Evolutionary conservation across 371 early-diverging fungal genomes (phyloP), one percentile per base, ranked within the genome.

Genomic region (Lichtheimia corymbifera): DNA sequence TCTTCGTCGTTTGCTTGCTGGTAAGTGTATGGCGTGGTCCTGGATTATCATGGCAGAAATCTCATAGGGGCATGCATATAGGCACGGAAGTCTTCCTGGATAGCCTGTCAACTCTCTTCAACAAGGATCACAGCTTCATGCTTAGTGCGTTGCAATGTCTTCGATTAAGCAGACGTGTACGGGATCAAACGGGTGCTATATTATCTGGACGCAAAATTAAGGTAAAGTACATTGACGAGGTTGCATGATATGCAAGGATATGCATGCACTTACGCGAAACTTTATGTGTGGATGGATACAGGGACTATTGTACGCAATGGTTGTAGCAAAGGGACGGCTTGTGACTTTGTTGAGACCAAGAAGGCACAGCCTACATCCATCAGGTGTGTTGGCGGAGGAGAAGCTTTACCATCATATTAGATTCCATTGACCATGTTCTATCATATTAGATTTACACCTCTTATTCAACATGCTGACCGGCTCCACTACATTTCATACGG

Each of bases 11-110:
- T 66, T 94, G 30, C 69, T 96, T 17, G 83, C 84, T 59, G 90
- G 89, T 79, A 61, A 58, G 27, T 53, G 3, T 4, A 28, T 1
- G 53, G n/a, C 6, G 22, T 4, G 22, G 25, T 51, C 7, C 6
- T 35, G 11, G 51, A 17, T 51, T 1, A 20, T 14, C 5, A 25
- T 17, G 51, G 22, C 24, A 22, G 25, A 25, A 9, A 11, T 35
- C 35, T 35, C 0, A 50, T 14, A 22, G 12, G 6, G 1, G 0
- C 25, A 20, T 57, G 20, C 2, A 30, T 50, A 47, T 74, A 71
- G 94, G 93, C 13, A 94, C 94, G 0, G 96, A 95, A 65, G 78
- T 85, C n/a, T 92, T 94, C 52, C 72, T 95, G 53, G 94, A 94
- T 65, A 87, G 89, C 58, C 76, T 96, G 35, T 76, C 87, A 2